Conservation (phyloP, 257 asterid species). For the Cinchona pubescens region DNA sequence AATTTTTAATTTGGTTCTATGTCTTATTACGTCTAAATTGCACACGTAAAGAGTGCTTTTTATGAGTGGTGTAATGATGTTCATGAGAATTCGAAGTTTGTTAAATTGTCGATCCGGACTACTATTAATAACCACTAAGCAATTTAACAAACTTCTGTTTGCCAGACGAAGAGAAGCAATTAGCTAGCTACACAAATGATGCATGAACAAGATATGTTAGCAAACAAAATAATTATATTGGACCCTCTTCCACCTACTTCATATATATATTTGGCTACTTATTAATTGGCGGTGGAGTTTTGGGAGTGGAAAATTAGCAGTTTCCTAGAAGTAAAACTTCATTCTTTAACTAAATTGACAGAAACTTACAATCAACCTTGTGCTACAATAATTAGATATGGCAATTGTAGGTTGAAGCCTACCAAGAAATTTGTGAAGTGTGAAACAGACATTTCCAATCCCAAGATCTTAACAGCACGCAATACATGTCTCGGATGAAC, state of each 20-base stretch:
- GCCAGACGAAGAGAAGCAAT: background rate
- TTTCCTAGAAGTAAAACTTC: no score
- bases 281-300: no score
- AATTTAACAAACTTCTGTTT: background rate
- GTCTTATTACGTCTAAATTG: no score
- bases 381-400: no score
- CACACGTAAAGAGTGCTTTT: no score
- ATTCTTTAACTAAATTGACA: background rate
- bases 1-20: no score
- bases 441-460: background rate
- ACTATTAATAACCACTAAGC: no score
- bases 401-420: background rate
- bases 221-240: background rate
- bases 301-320: background rate
- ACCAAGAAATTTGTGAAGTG: background rate
- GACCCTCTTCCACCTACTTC: background rate
- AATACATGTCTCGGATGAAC: background rate
- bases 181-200: background rate
- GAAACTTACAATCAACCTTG: background rate
- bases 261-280: background rate
- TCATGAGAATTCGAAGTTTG: no score
- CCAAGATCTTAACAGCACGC: background rate
- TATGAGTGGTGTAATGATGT: no score
- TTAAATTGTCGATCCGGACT: no score
- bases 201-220: background rate